A percentile compares a stretch with the other conserved stretches of the same genome.
phyloP scores from a whole-genome alignment of 371 early-diverging fungal genomes.

The Apophysomyces variabilis region DNA sequence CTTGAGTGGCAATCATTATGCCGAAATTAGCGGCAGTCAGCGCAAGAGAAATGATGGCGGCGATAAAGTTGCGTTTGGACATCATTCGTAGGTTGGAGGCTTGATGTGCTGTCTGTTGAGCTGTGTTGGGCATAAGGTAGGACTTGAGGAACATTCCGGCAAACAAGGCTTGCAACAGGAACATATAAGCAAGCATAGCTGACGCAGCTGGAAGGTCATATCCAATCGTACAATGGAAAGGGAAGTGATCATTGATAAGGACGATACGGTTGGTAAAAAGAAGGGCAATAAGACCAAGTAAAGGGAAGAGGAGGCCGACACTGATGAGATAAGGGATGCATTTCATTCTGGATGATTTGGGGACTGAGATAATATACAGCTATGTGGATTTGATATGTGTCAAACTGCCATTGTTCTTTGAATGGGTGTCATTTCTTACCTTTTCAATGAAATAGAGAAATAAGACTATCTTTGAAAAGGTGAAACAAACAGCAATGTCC shows the following conservation, averaged over 20 bases:
- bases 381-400: slow-evolving; percentile 27
- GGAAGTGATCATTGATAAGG: slow-evolving; percentile 26
- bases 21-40: slow-evolving; percentile 45
- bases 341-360: slow-evolving; percentile 43
- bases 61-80: slow-evolving; percentile 52
- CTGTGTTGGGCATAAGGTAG: slow-evolving; percentile 40
- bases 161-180: slow-evolving; percentile 40
- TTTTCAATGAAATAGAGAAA: slow-evolving; percentile 64
- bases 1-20: slow-evolving; percentile 40
- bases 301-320: slow-evolving; percentile 46
- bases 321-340: slow-evolving; percentile 50
- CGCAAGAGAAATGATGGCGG: slow-evolving; percentile 35
- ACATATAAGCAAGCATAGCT: slow-evolving; percentile 52
- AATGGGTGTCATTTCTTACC: slow-evolving; percentile 29
- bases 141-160: slow-evolving; percentile 50
- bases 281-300: slow-evolving; percentile 43
- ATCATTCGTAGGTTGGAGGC: slow-evolving; percentile 49
- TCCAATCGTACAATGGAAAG: slow-evolving; percentile 53
- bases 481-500: slow-evolving; percentile 46
- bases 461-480: slow-evolving; percentile 46
- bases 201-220: slow-evolving; percentile 46
- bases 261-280: slow-evolving; percentile 43
- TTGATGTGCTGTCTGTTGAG: slow-evolving; percentile 38
- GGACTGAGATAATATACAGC: slow-evolving; percentile 51
- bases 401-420: slow-evolving; percentile 17